Conservation (phyloP, 208 protist species). For the Tritrichomonas musculus region DNA sequence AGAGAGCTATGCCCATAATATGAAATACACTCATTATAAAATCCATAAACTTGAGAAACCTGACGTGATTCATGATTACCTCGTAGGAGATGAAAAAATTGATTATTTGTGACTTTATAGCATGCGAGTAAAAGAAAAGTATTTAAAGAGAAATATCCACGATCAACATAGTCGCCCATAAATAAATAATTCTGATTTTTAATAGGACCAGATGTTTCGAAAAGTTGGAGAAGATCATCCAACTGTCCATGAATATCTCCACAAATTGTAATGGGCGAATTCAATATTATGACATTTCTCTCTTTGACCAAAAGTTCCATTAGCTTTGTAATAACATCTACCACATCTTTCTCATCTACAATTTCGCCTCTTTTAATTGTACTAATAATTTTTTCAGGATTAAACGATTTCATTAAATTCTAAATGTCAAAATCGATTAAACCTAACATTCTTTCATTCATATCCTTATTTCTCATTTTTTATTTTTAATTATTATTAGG, state of each 20-base stretch:
- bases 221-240: conserved; percentile 21
- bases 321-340: not conserved
- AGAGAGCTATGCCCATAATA: conserved; percentile 73
- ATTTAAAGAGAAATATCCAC: not conserved
- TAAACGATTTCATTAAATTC: too few relatives aligned
- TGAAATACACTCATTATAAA: conserved; percentile 71
- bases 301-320: conserved; percentile 25
- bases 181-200: not conserved
- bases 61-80: conserved; percentile 82
- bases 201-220: not conserved
- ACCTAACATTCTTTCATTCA: too few relatives aligned
- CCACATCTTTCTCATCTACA: not conserved
- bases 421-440: too few relatives aligned
- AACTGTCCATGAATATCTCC: conserved; percentile 32
- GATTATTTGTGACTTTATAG: conserved; percentile 58
- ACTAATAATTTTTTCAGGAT: too few relatives aligned
- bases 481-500: too few relatives aligned
- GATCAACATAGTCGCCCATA: conserved; percentile 29
- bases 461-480: too few relatives aligned
- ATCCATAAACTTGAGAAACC: conserved; percentile 81
- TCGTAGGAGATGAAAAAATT: conserved; percentile 71
- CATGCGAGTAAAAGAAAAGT: not conserved
- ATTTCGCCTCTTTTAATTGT: not conserved
- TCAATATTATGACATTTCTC: conserved; percentile 40
- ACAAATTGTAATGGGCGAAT: conserved; percentile 45